Percentiles rank a stretch among this genome's conserved stretches.
Evolutionary conservation across 108 stramenopile species (phyloP).

Genomic region (Stephanodiscus minutulus): DNA sequence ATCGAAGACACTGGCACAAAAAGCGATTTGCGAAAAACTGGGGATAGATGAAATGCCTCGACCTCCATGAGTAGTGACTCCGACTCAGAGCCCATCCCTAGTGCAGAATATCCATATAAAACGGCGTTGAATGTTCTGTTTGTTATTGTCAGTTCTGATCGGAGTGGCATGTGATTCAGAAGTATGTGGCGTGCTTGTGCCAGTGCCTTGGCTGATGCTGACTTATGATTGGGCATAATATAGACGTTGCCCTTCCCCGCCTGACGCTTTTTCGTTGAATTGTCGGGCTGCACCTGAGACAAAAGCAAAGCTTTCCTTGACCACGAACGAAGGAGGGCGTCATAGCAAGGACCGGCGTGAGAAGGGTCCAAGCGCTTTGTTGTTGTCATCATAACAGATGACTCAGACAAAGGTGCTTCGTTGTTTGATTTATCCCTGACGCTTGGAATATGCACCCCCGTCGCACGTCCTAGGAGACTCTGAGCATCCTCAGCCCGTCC

Average conservation of each 20-base stretch:
- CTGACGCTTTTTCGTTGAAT: neutral
- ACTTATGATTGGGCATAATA: neutral
- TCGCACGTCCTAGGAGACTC: slow-evolving; percentile 19
- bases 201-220: neutral
- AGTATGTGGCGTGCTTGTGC: slow-evolving; percentile 24
- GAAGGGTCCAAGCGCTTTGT: slow-evolving; percentile 19
- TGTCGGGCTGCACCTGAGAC: neutral
- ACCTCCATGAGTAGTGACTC: slow-evolving; percentile 20
- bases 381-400: neutral
- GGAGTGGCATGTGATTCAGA: slow-evolving; percentile 37
- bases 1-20: neutral
- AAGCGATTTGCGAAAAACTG: neutral
- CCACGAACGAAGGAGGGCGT: slow-evolving; percentile 28
- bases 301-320: slow-evolving; percentile 4
- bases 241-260: neutral
- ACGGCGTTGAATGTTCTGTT: slow-evolving; percentile 34
- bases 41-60: slow-evolving; percentile 23
- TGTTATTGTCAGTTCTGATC: slow-evolving; percentile 22
- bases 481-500: slow-evolving; percentile 40
- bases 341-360: slow-evolving; percentile 36
- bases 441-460: slow-evolving; percentile 16
- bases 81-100: slow-evolving; percentile 40
- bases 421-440: neutral
- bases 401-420: neutral
- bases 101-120: slow-evolving; percentile 29